phyloP scores from a whole-genome alignment of 1,284 basidiomycete species.

The Cryptococcus hybrid region DNA sequence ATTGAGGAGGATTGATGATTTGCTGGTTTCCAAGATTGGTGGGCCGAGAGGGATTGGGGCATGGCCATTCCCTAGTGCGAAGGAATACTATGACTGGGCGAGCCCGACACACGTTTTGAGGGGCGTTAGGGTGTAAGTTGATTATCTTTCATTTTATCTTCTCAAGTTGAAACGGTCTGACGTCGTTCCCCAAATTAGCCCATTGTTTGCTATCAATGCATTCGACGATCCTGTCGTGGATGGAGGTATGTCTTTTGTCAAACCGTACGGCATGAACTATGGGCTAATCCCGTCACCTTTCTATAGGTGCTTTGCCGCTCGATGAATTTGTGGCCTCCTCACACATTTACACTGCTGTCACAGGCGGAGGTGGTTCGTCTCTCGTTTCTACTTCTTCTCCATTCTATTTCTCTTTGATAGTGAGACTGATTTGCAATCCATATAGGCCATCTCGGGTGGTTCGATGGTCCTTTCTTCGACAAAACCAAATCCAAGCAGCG shows the following conservation, averaged over 20 bases:
- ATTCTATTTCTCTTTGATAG: too few species aligned
- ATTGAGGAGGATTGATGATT: conserved; percentile 51
- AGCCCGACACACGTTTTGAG: conserved; percentile 38
- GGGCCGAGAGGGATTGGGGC: conserved; percentile 61
- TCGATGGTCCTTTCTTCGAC: conserved; percentile 55
- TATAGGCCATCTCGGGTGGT: conserved; percentile 86
- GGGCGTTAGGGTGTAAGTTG: conserved; percentile 43
- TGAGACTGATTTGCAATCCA: too few species aligned
- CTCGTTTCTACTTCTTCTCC: too few species aligned
- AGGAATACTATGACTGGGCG: conserved; percentile 80
- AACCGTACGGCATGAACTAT: too few species aligned
- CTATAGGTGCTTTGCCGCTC: conserved; percentile 50
- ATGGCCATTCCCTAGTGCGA: conserved; percentile 73
- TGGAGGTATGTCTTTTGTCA: conserved; percentile 48
- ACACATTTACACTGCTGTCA: conserved; percentile 70
- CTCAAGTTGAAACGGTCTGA: not conserved
- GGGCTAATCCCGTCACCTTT: conserved; percentile 12
- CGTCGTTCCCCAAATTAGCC: conserved; percentile 21
- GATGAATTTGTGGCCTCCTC: conserved; percentile 60
- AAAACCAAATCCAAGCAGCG: conserved; percentile 25
- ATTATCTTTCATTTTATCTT: too few species aligned
- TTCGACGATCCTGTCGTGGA: conserved; percentile 85
- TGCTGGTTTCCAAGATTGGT: conserved; percentile 70
- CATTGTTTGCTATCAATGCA: conserved; percentile 76
- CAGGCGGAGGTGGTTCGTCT: conserved; percentile 62